Base-by-base conservation (phyloP, 2,329 filamentous ascomycete species). In the Calonectria hongkongensis region DNA sequence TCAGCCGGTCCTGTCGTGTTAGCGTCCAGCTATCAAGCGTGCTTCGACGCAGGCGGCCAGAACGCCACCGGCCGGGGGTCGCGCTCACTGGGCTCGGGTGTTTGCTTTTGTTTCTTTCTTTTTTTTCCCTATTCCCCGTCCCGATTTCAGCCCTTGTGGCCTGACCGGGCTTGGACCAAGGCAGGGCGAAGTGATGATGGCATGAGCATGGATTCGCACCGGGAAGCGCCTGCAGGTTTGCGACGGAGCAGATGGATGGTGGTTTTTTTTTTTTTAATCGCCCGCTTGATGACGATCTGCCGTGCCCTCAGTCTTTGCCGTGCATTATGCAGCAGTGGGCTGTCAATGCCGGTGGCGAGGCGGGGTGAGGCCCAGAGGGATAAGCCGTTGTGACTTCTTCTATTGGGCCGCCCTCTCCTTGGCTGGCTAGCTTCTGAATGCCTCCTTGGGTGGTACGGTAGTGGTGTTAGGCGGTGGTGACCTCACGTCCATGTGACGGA, bases 1-100 rank as follows among this genome's bases (percentile, higher is more conserved):
- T 60, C 54, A 60, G 54, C 54, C 54, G 33, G 54, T 60, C 54
- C 39, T 60, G 54, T 41, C 25, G 33, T 60, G 54, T 25, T 60
- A 60, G 54, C 54, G 54, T 41, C 54, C 33, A 60, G 54, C 54
- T 36, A 60, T 60, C 33, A n/a, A 36, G 54, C 47, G 45, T 18
- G 27, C 60, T 41, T 48, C 41, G 39, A 43, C 25, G 15, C 60
- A 27, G 60, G 41, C 62, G 45, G 43, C 43, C 45, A 27, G 7
- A 50, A 65, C 48, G 64, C 64, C 48, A 54, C 64, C 39, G 39
- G 21, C 48, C 27, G 39, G 48, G 39, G 64, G 47, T 36, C 54
- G 54, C 54, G 33, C 54, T 41, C 33, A 21, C 33, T 41, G 54
- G 36, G 51, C 18, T 56, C 30, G 51, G 51, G 28, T n/a, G 28